Base-by-base conservation (phyloP, 2,329 filamentous ascomycete species). In the Leptosphaerulina australis region DNA sequence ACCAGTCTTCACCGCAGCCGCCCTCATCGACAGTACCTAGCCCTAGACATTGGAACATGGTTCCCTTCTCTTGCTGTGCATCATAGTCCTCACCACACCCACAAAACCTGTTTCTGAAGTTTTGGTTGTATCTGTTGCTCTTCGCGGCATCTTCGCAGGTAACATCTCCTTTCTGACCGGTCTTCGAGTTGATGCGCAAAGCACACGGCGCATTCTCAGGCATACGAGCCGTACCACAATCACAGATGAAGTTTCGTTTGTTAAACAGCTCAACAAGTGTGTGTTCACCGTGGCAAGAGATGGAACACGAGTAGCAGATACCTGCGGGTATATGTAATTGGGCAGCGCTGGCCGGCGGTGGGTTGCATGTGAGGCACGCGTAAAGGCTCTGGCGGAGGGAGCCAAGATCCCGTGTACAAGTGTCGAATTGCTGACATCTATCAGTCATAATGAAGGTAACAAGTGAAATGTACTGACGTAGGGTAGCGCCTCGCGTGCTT, bases 1-100 rank as follows among this genome's bases (percentile, higher is more conserved):
- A 97, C 93, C 93, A 97, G 68, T 97, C 93, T 75, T 97, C 93
- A 10, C 93, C 93, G 73, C 93, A 97, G 4, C 92, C 93, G 12
- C 92, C 92, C 1, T 87, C 86, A 59, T 93, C 88, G 10, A 83
- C 80, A 0, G 85, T 88, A 0, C 91, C 91, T 0, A 97, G 77
- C 0, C 93, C 93, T 2, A 97, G 73, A 68, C 94, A 99, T 72
- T 99, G 94, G 63, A 95, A 99, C 94, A 99, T 99, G 29, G 92
- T 97, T 0, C 93, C 93, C 63, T 93, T 95, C 70, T 99, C 91
- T 68, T 89, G 81, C 37, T 93, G 83, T 0, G 93, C 85, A 69
- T 97, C 88, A 69, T 99, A 99, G 52, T 92, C 85, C 65, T 92
- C 88, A 22, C 83, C 83, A 67, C 94, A 99, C 2, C 88, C 90